Conservation (phyloP, 1,139 yeast genomes). For the Blastobotrys buckinghamii region DNA sequence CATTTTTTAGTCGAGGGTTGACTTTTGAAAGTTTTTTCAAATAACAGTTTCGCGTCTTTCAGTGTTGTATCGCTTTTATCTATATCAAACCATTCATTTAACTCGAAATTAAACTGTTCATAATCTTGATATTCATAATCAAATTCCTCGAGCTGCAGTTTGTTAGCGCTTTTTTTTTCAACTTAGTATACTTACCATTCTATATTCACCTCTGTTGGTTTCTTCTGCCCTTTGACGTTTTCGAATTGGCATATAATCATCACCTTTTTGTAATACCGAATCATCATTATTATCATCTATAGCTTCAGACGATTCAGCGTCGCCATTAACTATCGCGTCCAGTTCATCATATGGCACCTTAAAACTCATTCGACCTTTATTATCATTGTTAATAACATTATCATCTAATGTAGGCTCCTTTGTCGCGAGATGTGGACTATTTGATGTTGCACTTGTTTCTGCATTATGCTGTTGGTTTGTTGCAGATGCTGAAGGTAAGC, state of each 20-base stretch:
- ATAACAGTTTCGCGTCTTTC: constrained; percentile 21
- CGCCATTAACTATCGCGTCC: too few species aligned
- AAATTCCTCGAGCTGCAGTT: constrained; percentile 7
- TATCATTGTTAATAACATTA: not conserved
- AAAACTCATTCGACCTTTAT: not conserved
- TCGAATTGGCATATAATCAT: constrained; percentile 20
- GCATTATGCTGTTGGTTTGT: too few species aligned
- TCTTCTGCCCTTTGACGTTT: constrained; percentile 21
- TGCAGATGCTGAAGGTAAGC: constrained; percentile 6
- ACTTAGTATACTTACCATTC: not conserved
- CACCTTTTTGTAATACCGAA: not conserved
- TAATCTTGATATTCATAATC: constrained; percentile 21
- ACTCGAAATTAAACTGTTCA: constrained; percentile 24
- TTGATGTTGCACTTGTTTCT: too few species aligned
- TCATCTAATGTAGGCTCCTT: not conserved
- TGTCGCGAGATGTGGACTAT: not conserved
- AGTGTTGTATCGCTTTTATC: constrained; percentile 19
- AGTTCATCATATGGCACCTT: too few species aligned
- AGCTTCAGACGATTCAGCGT: too few species aligned
- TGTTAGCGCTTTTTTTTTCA: not conserved
- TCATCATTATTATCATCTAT: not conserved
- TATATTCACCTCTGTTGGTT: constrained; percentile 4
- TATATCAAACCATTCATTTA: constrained; percentile 35
- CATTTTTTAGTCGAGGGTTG: not conserved
- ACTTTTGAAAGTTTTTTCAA: constrained; percentile 5